Evolutionary conservation across 495 filamentous ascomycete genomes (phyloP), one percentile per base, ranked within the genome.

Genomic region (Penicillium canariense): DNA sequence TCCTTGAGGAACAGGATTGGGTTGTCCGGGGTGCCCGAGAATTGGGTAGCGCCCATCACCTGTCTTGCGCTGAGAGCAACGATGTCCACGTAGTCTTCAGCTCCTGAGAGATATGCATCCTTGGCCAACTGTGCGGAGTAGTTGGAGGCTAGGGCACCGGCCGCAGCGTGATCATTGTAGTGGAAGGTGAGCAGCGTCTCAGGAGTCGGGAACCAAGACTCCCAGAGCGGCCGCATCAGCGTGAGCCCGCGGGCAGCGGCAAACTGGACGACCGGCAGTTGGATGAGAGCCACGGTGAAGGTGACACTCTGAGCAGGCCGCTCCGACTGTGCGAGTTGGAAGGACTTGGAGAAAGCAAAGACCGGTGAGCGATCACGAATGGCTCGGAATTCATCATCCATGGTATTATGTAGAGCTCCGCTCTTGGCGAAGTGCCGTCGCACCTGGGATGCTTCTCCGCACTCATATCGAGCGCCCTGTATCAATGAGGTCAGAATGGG

Each of bases 1-100:
- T 97, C 93, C 68, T 97, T 97, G 52, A 96, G 71, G 70, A 96
- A 96, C 9, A 97, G 67, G 44, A 96, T 82, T 0, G 92, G 90
- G 54, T 85, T 76, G 2, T 93, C 87, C 0, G 87, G 88, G 3
- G 92, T 96, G 1, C 93, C 93, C 0, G 90, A 82, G 65, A 97
- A 96, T 38, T 84, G 85, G 4, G 90, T 95, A 2, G 90, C 92
- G 3, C 93, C 93, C 67, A 97, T 80, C 11, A 93, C 89, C 68
- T 97, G 93, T 14, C 93, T 87, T n/a, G 93, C 92, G 27, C 85
- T 87, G 26, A 97, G 81, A 2, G 88, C 87, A 10, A 92, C 86
- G 45, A 97, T 96, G 59, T 96, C 92, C 31, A 86, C 86, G 47
- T 77, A 77, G 50, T 76, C 73, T 34, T 75, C 66, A 0, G 74